These are phyloP conservation scores for Xerophyta viscosa DNA, from an alignment of 106 monocot genomes.

Conservation along the genomic window DNA sequence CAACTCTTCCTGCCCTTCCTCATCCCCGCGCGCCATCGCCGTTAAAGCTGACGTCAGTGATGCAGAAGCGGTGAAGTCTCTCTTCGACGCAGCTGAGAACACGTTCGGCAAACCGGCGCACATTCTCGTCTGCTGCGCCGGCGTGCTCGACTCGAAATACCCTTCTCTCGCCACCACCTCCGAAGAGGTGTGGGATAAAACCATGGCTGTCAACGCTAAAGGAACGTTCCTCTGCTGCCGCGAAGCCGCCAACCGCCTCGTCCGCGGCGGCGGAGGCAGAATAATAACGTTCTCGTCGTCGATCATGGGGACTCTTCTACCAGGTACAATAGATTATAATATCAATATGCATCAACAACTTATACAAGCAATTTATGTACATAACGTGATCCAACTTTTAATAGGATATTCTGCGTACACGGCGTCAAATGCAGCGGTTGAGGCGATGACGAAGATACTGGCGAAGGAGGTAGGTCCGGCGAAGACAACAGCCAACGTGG, in stretches of 20 bases:
- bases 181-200: conserved; percentile 26
- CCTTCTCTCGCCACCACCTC: conserved; percentile 22
- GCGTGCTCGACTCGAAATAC: conserved; percentile 29
- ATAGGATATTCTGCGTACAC: conserved; percentile 45
- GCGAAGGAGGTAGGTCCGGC: conserved; percentile 54
- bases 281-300: conserved; percentile 37
- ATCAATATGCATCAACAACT: no score
- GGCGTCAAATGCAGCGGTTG: conserved; percentile 64
- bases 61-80: conserved; percentile 22
- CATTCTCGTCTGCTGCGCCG: conserved; percentile 35
- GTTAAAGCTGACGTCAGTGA: conserved; percentile 44
- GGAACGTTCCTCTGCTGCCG: conserved; percentile 53
- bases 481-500: conserved; percentile 41
- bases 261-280: conserved; percentile 44
- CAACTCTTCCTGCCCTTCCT: conserved; percentile 4
- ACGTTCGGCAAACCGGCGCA: conserved; percentile 18
- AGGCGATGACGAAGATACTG: conserved; percentile 37
- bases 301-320: conserved; percentile 13
- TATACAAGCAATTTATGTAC: no score
- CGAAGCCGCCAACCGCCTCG: conserved; percentile 35
- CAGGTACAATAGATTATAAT: no score
- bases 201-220: conserved; percentile 33
- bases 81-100: conserved; percentile 60
- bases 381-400: no score
- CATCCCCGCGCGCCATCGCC: conserved; percentile 39